Conservation (phyloP, 495 filamentous ascomycete species). For the Cladorrhinum samala region DNA sequence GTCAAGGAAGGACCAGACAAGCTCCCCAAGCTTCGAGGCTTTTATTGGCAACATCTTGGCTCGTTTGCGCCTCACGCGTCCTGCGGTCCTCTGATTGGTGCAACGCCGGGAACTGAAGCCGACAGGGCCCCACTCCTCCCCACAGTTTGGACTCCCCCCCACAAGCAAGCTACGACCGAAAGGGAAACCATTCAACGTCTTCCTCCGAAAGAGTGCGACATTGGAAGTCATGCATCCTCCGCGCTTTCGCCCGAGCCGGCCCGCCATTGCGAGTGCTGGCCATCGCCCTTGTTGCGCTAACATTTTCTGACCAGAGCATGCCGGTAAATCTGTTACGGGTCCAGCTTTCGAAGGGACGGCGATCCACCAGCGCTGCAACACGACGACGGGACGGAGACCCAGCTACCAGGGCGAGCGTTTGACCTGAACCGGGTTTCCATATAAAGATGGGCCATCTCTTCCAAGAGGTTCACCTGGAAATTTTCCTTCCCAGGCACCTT, state of each 20-base stretch:
- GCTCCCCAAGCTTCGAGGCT: background rate
- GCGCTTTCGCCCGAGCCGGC: conserved; percentile 8
- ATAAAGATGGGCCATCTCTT: conserved; percentile 1
- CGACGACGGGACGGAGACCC: conserved; percentile 1
- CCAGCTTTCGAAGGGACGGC: too few relatives aligned
- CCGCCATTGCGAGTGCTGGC: conserved; percentile 18
- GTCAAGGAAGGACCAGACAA: background rate
- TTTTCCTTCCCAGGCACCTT: background rate
- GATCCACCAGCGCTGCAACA: background rate
- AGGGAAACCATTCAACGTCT: conserved; percentile 7
- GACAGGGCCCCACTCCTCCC: background rate
- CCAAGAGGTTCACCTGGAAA: background rate
- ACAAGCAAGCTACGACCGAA: conserved; percentile 9
- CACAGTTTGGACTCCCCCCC: conserved; percentile 4
- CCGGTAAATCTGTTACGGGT: background rate
- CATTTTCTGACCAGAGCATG: background rate
- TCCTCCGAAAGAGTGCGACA: conserved; percentile 27
- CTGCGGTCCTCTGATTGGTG: conserved; percentile 1
- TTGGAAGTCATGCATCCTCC: conserved; percentile 7
- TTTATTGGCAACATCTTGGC: conserved; percentile 4
- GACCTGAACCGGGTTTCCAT: too few relatives aligned
- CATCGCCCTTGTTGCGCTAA: background rate
- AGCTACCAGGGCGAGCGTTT: conserved; percentile 2
- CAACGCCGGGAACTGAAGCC: conserved; percentile 7
- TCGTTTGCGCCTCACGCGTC: background rate